Base-by-base conservation (phyloP, 2,329 filamentous ascomycete genomes). In the Penicillium nordicum region DNA sequence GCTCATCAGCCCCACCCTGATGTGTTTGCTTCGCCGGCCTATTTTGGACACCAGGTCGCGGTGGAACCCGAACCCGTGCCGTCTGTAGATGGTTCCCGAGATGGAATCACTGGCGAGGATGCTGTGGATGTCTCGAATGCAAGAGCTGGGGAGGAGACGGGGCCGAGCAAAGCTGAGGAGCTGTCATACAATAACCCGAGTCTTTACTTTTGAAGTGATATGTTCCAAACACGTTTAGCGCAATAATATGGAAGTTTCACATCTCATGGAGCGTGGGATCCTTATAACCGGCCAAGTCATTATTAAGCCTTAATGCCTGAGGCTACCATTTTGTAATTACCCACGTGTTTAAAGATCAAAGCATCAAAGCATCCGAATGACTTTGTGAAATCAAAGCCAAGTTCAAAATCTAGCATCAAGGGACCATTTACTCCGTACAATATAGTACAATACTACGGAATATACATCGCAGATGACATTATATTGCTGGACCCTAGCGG, bases 191-290 rank as follows among this genome's bases (percentile, higher is more conserved):
- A 30, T 4, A 56, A 59, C 21, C 56, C 62, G 27, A 61, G 46
- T 29, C 55, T 66, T 49, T 66, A 66, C 23, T 66, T 66, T 48
- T 66, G n/a, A 57, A 53, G 45, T 10, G 41, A 57, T 18, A 14
- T 54, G n/a, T 32, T 45, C 32, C 27, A n/a, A 14, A 21, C 18
- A 21, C 6, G 12, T 12, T 10, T 18, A 41, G 12, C 3, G n/a
- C 25, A 32, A 7, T 21, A 10, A 21, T 18, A 25, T 34, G 8
- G 9, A 27, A 27, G 11, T 16, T 8, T 29, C 34, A 16, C 5
- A 18, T 30, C 36, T 48, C 9, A 50, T 32, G 25, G 21, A 44
- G 34, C 34, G 16, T 30, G 6, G 12, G 25, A 14, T 29, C 29
- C 21, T 30, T 55, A 45, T 55, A 44, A 55, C 46, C 11, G 46